Conservation (phyloP, 352 stramenopile species). For the Phytopythium helicoides region DNA sequence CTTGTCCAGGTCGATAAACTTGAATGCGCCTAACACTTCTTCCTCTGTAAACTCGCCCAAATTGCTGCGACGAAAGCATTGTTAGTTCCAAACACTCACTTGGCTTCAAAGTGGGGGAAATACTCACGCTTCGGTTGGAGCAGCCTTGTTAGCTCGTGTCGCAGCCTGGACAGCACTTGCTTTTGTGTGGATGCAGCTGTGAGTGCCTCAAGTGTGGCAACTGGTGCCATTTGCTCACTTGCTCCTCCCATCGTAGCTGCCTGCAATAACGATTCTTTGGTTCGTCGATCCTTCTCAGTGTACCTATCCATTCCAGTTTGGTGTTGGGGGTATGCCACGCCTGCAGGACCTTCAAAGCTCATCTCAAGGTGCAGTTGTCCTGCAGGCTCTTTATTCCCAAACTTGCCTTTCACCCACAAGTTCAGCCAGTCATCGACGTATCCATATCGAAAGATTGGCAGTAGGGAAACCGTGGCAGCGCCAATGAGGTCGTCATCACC, state of each 20-base stretch:
- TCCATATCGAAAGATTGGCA: constrained; percentile 90
- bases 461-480: constrained; percentile 70
- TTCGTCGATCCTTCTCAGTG: constrained; percentile 66
- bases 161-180: constrained; percentile 22
- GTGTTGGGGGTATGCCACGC: constrained; percentile 90
- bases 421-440: constrained; percentile 88
- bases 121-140: constrained; percentile 24
- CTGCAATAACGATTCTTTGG: constrained; percentile 48
- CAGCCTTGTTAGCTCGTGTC: constrained; percentile 11
- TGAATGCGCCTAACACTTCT: constrained; percentile 90
- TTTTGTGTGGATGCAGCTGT: constrained; percentile 12
- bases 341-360: constrained; percentile 77
- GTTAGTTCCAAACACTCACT: constrained; percentile 1
- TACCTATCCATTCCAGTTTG: constrained; percentile 78
- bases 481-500: constrained; percentile 90
- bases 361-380: constrained; percentile 88
- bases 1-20: constrained; percentile 92
- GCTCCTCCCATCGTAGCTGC: constrained; percentile 8
- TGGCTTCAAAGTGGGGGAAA: no score
- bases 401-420: constrained; percentile 85
- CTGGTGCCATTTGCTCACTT: constrained; percentile 20
- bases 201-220: constrained; percentile 15
- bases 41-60: constrained; percentile 89
- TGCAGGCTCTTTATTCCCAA: constrained; percentile 80
- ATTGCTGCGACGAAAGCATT: constrained; percentile 14